These are phyloP conservation scores for Backusella parvicylindrica DNA, from an alignment of 192 early-diverging fungal species.

Conservation along the genomic window DNA sequence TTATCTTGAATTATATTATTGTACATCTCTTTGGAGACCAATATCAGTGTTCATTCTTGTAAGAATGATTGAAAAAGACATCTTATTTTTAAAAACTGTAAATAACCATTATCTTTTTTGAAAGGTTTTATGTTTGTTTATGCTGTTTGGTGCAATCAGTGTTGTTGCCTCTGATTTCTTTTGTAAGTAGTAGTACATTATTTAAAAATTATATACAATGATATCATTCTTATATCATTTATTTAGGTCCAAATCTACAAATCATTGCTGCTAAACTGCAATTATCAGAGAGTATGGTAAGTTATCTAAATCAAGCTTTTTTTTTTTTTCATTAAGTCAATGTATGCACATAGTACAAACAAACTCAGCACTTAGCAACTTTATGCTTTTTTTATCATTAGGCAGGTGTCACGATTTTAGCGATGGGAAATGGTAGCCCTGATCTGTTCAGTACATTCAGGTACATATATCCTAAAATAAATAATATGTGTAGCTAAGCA, in stretches of 20 bases:
- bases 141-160: slow-evolving; percentile 64
- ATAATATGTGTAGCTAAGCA: too few relatives aligned
- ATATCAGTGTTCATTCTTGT: slow-evolving; percentile 40
- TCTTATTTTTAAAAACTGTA: neutral
- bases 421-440: slow-evolving; percentile 86
- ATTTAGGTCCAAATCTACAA: slow-evolving; percentile 75
- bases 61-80: neutral
- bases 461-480: slow-evolving; percentile 14
- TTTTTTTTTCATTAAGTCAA: neutral
- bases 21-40: slow-evolving; percentile 27
- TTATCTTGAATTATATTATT: slow-evolving; percentile 55
- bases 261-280: slow-evolving; percentile 66
- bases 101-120: neutral
- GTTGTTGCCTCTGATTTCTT: slow-evolving; percentile 78
- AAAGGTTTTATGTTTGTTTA: slow-evolving; percentile 47
- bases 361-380: neutral
- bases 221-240: slow-evolving; percentile 1
- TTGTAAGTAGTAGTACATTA: slow-evolving; percentile 37
- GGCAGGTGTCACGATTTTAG: slow-evolving; percentile 72
- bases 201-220: neutral
- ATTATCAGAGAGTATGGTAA: slow-evolving; percentile 78
- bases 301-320: neutral
- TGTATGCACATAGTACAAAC: neutral
- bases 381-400: slow-evolving; percentile 18
- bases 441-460: slow-evolving; percentile 83